Evolutionary conservation across 768 basidiomycete genomes (phyloP), one percentile per base, ranked within the genome.

Genomic region (Auricularia cornea): DNA sequence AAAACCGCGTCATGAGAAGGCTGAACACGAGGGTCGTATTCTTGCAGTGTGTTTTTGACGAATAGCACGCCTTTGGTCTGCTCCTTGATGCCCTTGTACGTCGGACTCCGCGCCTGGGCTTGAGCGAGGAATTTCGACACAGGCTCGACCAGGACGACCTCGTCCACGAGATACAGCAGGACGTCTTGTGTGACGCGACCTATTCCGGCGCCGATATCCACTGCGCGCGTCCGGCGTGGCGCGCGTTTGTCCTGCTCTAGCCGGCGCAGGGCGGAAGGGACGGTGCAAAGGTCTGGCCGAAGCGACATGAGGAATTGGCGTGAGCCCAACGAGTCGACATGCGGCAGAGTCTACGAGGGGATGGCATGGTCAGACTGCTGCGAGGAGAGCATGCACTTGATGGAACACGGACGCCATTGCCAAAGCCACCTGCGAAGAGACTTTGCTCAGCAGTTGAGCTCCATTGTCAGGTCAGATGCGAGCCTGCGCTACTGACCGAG

Each of bases 161-260:
- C 89, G 28, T 86, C 82, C 66, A 94, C 83, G 61, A 98, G 86
- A 69, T 88, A 89, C n/a, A 98, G 83, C 35, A 99, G 84, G 14
- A 94, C 92, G 67, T 90, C 86, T 2, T 84, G 79, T 0, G 94
- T 96, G 30, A 97, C 94, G 60, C 96, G 87, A 12, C 96, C 96
- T 59, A 99, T 88, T 12, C 96, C 96, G 5, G 94, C 94, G 18
- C 90, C 96, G 63, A 94, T 92, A 70, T 99, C 96, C 26, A 99
- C 81, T 0, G 90, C 94, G 54, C 92, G 84, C 30, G 79, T 84
- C 56, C 84, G 79, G 28, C 80, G 77, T 12, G 71, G 48, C 61
- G 66, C 48, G 57, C 59, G 65, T 63, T 2, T 48, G 69, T 51
- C 69, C 70, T 38, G 35, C 61, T 70, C 66, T 35, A 85, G 78